Conservation (phyloP, 179 eudicot species). For the Beta corolliflora region DNA sequence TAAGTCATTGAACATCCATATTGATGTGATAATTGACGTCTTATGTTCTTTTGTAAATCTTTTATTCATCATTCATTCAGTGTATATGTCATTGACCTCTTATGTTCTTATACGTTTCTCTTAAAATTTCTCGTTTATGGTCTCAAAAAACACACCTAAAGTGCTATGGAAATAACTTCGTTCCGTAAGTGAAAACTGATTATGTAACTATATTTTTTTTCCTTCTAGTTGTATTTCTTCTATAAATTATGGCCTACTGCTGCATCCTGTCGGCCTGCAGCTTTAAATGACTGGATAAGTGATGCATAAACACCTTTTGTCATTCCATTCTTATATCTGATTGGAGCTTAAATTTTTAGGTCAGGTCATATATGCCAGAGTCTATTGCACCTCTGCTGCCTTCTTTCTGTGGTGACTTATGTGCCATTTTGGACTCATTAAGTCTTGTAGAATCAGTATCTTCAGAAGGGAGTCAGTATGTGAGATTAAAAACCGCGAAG, state of each 20-base stretch:
- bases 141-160: neutral
- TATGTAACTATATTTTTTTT: neutral
- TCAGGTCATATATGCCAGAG: slow-evolving; percentile 82
- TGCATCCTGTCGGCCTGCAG: neutral
- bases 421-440: slow-evolving; percentile 50
- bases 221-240: neutral
- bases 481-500: slow-evolving; percentile 69
- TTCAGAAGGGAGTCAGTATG: slow-evolving; percentile 42
- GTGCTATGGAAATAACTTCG: neutral
- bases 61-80: neutral
- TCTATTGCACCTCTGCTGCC: slow-evolving; percentile 54
- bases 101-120: slow-evolving; percentile 1
- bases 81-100: neutral
- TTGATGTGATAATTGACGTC: neutral
- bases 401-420: slow-evolving; percentile 57
- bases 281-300: neutral
- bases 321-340: slow-evolving; percentile 20
- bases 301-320: neutral
- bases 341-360: slow-evolving; percentile 44
- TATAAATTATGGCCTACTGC: neutral
- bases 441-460: slow-evolving; percentile 43
- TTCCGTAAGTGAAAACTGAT: neutral
- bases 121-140: neutral
- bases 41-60: slow-evolving; percentile 6
- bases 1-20: slow-evolving; percentile 36